A percentile compares a stretch with the other conserved stretches of the same genome.
These are phyloP conservation scores for Sarocladium brachiariae DNA, from an alignment of 2,329 filamentous ascomycete genomes.

Conservation along the genomic window DNA sequence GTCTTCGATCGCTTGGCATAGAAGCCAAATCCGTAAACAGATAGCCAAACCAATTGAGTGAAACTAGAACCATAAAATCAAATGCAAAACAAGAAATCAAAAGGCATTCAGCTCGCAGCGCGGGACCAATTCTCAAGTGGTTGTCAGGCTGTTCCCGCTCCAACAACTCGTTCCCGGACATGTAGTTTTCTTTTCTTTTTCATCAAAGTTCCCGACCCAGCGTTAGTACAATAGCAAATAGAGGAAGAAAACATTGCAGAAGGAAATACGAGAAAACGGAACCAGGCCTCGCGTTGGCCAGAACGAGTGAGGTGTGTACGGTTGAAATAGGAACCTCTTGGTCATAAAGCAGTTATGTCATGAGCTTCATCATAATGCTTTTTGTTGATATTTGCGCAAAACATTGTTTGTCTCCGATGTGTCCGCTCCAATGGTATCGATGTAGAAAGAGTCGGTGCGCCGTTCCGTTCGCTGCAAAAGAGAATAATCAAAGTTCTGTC, in stretches of 20 bases:
- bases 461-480: not conserved
- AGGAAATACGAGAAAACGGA: not conserved
- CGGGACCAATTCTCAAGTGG: too few species aligned
- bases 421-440: conserved; percentile 1
- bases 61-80: not conserved
- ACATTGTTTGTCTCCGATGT: not conserved
- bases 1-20: not conserved
- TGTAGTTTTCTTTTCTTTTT: not conserved
- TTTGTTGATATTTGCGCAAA: not conserved
- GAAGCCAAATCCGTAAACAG: not conserved
- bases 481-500: not conserved
- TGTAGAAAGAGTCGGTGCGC: not conserved
- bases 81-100: not conserved
- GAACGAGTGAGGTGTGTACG: too few species aligned
- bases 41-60: conserved; percentile 5
- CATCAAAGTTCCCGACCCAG: not conserved
- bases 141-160: too few species aligned
- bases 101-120: not conserved
- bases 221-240: not conserved
- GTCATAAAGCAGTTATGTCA: not conserved
- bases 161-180: too few species aligned
- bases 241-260: not conserved
- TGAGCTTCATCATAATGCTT: not conserved
- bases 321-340: too few species aligned
- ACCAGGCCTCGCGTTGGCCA: too few species aligned